Evolutionary conservation across 2,329 filamentous ascomycete genomes (phyloP), one percentile per base, ranked within the genome.

Genomic region (Neonectria faginata): DNA sequence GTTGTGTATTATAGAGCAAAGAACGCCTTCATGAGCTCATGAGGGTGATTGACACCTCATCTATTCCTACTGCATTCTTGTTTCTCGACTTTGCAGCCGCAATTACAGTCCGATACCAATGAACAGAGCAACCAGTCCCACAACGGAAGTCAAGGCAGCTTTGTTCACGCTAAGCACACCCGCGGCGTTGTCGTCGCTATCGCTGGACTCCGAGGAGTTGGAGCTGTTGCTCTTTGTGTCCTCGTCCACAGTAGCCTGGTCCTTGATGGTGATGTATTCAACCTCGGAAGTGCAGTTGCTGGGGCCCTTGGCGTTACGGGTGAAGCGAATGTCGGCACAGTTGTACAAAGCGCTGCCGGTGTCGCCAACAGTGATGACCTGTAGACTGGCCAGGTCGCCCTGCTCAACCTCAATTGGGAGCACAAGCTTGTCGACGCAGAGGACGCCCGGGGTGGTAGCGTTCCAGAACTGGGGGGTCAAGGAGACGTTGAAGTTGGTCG

Each of bases 291-390:
- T 73, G 66, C 76, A 77, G 63, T 78, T 77, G 27, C 79, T 74
- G 16, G 85, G 80, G 9, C 80, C 76, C 18, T 83, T 80, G 5
- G 86, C 82, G 11, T 80, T 79, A 56, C 81, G 79, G 33, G 83
- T 85, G 80, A 94, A 90, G 27, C 86, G 89, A 69, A 94, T 87
- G 72, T 94, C 91, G 74, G 91, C 89, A 77, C 92, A 94, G 78
- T 90, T 91, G 79, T 93, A 94, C 33, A 94, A 79, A 16, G 90
- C 88, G 42, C 83, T 84, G 20, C 83, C 85, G 4, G 80, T 81
- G 22, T 86, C 82, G 29, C 87, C 88, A 51, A 88, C 82, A 4
- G 88, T 90, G 39, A 93, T 84, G 56, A 94, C 87, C 79, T 93
- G 91, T 60, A 94, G 80, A 33, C 87, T 90, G 14, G 85, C 91